Conservation (phyloP, 768 basidiomycete species). For the Podaxis rugospora region DNA sequence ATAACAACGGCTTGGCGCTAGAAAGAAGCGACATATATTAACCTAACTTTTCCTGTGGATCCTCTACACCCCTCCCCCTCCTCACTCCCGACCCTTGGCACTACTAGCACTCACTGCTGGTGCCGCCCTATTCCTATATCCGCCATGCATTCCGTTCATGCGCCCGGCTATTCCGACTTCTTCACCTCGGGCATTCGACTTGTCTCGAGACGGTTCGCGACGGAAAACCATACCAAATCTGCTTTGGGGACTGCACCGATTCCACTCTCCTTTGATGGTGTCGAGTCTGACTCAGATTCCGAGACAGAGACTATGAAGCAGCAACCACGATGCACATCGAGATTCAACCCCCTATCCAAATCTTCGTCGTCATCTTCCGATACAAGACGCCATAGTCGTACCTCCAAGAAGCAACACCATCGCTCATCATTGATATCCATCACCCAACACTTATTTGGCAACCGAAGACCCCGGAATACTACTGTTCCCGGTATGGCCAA, state of each 20-base stretch:
- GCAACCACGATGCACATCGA: not conserved
- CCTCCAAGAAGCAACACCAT: constrained; percentile 6
- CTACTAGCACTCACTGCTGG: constrained; percentile 5
- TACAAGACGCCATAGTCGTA: constrained; percentile 11
- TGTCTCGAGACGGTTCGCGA: constrained; percentile 23
- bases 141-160: constrained; percentile 7
- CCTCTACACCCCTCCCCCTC: not conserved
- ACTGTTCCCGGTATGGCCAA: not conserved
- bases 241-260: not conserved
- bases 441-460: constrained; percentile 1
- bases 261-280: constrained; percentile 1
- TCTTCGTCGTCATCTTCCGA: constrained; percentile 21
- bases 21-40: not conserved
- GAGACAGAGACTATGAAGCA: not conserved
- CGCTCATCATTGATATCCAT: not conserved
- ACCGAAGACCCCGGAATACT: not conserved
- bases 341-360: constrained; percentile 22
- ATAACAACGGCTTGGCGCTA: constrained; percentile 8
- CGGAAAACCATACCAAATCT: not conserved
- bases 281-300: not conserved
- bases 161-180: constrained; percentile 40
- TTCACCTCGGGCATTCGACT: constrained; percentile 43
- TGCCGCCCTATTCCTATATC: too few relatives aligned
- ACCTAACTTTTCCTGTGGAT: not conserved
- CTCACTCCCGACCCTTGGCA: not conserved